These are phyloP conservation scores for Ogataea parapolymorpha DNA, from an alignment of 805 yeast genomes.

Conservation along the genomic window DNA sequence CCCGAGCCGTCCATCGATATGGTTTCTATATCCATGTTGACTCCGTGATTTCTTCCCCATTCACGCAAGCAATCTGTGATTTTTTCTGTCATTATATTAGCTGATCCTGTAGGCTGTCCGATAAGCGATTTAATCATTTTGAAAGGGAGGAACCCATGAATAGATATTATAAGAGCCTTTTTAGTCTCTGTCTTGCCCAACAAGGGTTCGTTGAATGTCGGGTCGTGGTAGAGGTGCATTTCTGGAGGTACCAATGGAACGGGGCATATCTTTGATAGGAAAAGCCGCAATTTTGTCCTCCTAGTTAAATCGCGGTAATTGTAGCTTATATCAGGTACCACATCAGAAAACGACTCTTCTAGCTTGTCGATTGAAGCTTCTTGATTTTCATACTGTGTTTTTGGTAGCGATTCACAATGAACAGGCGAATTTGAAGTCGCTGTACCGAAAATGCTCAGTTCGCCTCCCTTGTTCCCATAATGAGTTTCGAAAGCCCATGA, in stretches of 20 bases:
- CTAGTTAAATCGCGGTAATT: constrained; percentile 28
- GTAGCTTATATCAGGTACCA: constrained; percentile 26
- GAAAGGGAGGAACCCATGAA: constrained; percentile 94
- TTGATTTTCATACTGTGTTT: constrained; percentile 28
- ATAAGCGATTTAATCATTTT: constrained; percentile 75
- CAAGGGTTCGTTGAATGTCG: constrained; percentile 5
- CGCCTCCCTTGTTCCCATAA: constrained; percentile 16
- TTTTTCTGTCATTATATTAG: constrained; percentile 73
- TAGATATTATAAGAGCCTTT: constrained; percentile 80
- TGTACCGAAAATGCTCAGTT: constrained; percentile 31
- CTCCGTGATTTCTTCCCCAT: constrained; percentile 49
- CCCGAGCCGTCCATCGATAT: constrained; percentile 94
- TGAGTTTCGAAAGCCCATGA: constrained; percentile 30
- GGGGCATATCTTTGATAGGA: constrained; percentile 19
- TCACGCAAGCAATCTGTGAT: constrained; percentile 69
- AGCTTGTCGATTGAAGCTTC: constrained; percentile 18
- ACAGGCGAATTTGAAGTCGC: constrained; percentile 28
- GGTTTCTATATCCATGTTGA: constrained; percentile 59
- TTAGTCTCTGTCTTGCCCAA: constrained; percentile 22
- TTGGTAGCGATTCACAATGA: constrained; percentile 23
- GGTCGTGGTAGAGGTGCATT: constrained; percentile 29
- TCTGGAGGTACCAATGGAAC: constrained; percentile 24
- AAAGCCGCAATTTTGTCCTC: constrained; percentile 26
- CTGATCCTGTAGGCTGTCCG: constrained; percentile 93
- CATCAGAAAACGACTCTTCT: constrained; percentile 11